phyloP scores from a whole-genome alignment of 2,329 filamentous ascomycete species.

The Aspergillus amoenus region DNA sequence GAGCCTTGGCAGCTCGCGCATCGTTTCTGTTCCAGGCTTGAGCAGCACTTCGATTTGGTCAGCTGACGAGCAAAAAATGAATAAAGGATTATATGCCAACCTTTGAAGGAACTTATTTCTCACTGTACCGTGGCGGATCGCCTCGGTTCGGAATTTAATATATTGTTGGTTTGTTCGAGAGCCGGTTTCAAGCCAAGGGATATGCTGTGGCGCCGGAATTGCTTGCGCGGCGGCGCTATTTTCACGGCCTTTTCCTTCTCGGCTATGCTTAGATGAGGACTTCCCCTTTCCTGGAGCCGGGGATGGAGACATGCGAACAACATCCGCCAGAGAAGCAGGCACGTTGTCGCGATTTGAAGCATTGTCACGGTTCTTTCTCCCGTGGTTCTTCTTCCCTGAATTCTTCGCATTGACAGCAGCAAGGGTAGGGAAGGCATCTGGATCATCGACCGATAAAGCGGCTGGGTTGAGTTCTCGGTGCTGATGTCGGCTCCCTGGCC shows the following conservation, averaged over 20 bases:
- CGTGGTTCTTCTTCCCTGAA: slow-evolving; percentile 81
- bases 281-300: slow-evolving; percentile 61
- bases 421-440: slow-evolving; percentile 89
- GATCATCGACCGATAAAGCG: slow-evolving; percentile 82
- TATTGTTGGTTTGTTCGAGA: slow-evolving; percentile 89
- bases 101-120: slow-evolving; percentile 97
- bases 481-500: slow-evolving; percentile 80
- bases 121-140: slow-evolving; percentile 94
- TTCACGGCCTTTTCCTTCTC: slow-evolving; percentile 68
- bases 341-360: slow-evolving; percentile 65
- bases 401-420: slow-evolving; percentile 73
- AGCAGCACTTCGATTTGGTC: slow-evolving; percentile 65
- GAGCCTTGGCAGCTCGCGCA: slow-evolving; percentile 88
- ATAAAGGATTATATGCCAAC: slow-evolving; percentile 47
- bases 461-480: slow-evolving; percentile 62
- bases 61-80: slow-evolving; percentile 3
- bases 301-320: slow-evolving; percentile 92
- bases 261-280: slow-evolving; percentile 57
- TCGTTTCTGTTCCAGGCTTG: slow-evolving; percentile 99
- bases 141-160: slow-evolving; percentile 89
- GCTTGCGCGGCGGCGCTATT: slow-evolving; percentile 78
- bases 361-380: slow-evolving; percentile 63
- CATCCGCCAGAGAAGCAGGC: slow-evolving; percentile 82
- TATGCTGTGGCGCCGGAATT: slow-evolving; percentile 84
- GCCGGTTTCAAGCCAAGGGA: slow-evolving; percentile 95